Evolutionary conservation across 805 yeast species (phyloP).

Genomic region (Candida chilensis): DNA sequence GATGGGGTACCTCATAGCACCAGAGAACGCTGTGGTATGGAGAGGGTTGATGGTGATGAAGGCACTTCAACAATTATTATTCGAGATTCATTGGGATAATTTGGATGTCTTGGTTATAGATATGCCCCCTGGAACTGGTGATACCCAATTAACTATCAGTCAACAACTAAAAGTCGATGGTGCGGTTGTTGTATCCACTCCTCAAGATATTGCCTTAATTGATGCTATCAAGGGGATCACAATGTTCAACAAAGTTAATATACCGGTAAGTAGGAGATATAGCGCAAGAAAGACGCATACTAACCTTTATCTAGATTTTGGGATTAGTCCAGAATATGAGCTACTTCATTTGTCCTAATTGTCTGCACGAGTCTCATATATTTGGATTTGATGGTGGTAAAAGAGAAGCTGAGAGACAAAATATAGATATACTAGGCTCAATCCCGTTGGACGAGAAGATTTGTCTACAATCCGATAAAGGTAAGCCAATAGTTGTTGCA

Average conservation of each 20-base stretch:
- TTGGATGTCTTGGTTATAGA: conserved; percentile 68
- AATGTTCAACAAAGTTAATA: conserved; percentile 63
- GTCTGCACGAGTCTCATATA: conserved; percentile 62
- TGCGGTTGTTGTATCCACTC: conserved; percentile 76
- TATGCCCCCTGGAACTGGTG: conserved; percentile 92
- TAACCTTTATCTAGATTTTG: conserved; percentile 21
- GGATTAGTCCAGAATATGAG: conserved; percentile 86
- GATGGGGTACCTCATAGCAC: conserved; percentile 71
- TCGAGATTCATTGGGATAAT: conserved; percentile 69
- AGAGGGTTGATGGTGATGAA: conserved; percentile 83
- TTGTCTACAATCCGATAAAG: conserved; percentile 52
- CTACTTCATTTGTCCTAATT: conserved; percentile 64
- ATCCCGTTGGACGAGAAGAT: conserved; percentile 60
- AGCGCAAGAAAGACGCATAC: conserved; percentile 1
- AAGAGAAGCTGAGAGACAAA: conserved; percentile 38
- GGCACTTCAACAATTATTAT: conserved; percentile 75
- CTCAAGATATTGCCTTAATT: conserved; percentile 75
- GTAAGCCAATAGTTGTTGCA: conserved; percentile 51
- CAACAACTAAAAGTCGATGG: conserved; percentile 74
- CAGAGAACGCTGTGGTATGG: conserved; percentile 73
- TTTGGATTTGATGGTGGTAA: conserved; percentile 61
- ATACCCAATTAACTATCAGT: conserved; percentile 73
- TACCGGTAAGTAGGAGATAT: conserved; percentile 29
- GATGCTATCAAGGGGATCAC: conserved; percentile 77
- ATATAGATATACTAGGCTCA: conserved; percentile 48